Conservation (phyloP, 192 early-diverging fungal species). For the Backusella tarrabulga region DNA sequence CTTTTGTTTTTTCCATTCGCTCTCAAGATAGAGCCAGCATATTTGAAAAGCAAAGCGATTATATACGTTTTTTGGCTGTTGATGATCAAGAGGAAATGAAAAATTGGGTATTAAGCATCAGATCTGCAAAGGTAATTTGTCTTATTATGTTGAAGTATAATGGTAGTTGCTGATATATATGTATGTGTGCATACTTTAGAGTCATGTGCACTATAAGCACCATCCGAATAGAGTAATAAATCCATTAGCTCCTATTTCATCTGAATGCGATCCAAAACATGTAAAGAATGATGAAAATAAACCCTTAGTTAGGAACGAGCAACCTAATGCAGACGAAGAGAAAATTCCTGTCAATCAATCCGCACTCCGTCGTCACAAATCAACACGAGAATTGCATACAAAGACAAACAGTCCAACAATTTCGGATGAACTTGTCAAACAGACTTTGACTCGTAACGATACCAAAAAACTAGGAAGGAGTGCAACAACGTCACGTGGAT, state of each 20-base stretch:
- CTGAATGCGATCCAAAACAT: background rate
- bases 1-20: constrained; percentile 82
- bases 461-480: constrained; percentile 5
- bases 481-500: background rate
- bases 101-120: constrained; percentile 70
- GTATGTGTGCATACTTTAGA: background rate
- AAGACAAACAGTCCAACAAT: background rate
- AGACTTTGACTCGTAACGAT: background rate
- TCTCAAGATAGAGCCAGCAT: constrained; percentile 72
- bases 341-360: background rate
- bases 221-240: constrained; percentile 7
- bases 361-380: constrained; percentile 9
- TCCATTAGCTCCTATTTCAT: constrained; percentile 7
- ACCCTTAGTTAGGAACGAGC: background rate
- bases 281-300: background rate
- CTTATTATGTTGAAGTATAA: background rate
- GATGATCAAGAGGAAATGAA: constrained; percentile 61
- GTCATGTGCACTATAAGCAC: background rate
- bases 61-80: constrained; percentile 67
- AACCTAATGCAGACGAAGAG: background rate
- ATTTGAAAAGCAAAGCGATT: constrained; percentile 87
- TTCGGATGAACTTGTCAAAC: constrained; percentile 1
- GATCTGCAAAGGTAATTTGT: constrained; percentile 61
- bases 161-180: background rate
- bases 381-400: background rate